phyloP scores from a whole-genome alignment of 768 basidiomycete species.

The Suillus americanus region DNA sequence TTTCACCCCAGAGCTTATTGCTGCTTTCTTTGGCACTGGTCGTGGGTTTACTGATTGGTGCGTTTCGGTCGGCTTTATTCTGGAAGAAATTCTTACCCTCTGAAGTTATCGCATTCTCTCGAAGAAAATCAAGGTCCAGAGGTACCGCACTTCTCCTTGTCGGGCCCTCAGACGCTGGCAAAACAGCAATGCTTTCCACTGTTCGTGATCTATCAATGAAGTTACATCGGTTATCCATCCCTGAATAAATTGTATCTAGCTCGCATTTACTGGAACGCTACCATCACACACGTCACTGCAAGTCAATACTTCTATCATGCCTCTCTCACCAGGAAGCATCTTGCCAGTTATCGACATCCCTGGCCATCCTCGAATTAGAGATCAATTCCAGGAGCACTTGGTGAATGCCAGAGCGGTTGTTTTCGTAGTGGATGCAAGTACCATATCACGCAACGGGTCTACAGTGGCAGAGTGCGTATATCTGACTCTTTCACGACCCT shows the following conservation, averaged over 20 bases:
- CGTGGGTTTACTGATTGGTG: constrained; percentile 43
- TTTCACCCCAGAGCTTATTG: constrained; percentile 40
- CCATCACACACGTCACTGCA: constrained; percentile 81
- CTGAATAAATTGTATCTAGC: constrained; percentile 37
- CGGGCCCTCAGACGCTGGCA: constrained; percentile 75
- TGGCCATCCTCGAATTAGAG: constrained; percentile 80
- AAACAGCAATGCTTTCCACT: constrained; percentile 73
- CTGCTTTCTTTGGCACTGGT: constrained; percentile 46
- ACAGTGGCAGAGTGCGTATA: constrained; percentile 75
- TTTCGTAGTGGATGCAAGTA: constrained; percentile 81
- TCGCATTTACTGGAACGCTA: constrained; percentile 61
- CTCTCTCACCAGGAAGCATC: constrained; percentile 41
- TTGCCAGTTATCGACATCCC: constrained; percentile 72
- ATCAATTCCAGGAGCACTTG: constrained; percentile 70
- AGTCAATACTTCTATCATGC: constrained; percentile 54
- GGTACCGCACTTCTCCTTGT: constrained; percentile 73
- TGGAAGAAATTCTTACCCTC: background rate
- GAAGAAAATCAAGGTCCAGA: constrained; percentile 43
- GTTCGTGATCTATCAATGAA: constrained; percentile 40
- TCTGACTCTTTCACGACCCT: background rate
- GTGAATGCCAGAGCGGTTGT: constrained; percentile 61
- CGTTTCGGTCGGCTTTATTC: constrained; percentile 17
- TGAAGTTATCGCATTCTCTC: constrained; percentile 39
- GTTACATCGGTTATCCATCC: constrained; percentile 11
- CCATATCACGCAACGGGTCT: constrained; percentile 71